Percentiles rank a stretch among this genome's conserved stretches.
Evolutionary conservation across 768 basidiomycete species (phyloP).

Genomic region (Austroboletus festivus): DNA sequence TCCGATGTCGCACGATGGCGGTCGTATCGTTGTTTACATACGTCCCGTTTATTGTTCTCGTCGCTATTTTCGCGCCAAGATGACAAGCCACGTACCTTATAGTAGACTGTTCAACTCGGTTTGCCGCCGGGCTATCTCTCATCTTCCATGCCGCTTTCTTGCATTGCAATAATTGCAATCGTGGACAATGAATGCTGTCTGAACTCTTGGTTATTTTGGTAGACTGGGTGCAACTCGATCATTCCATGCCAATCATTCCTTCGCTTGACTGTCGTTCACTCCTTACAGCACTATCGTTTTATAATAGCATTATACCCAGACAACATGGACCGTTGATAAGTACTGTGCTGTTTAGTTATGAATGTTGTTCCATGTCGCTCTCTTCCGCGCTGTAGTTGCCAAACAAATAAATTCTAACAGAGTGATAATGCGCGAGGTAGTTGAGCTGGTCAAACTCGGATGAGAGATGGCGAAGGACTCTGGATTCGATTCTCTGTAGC

Average conservation of each 20-base stretch:
- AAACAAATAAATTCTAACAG: constrained; percentile 19
- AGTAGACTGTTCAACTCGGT: constrained; percentile 8
- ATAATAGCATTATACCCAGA: constrained; percentile 27
- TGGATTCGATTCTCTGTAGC: no score
- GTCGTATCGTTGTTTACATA: constrained; percentile 68
- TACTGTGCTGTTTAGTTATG: constrained; percentile 21
- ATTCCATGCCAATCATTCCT: constrained; percentile 13
- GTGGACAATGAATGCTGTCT: constrained; percentile 10
- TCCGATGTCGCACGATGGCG: constrained; percentile 72
- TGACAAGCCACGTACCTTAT: constrained; percentile 18
- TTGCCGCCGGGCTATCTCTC: not conserved
- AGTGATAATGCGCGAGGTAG: no score
- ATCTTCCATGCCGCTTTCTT: constrained; percentile 17
- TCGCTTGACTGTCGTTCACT: constrained; percentile 19
- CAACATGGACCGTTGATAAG: constrained; percentile 5
- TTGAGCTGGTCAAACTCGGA: no score
- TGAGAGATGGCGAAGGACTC: no score
- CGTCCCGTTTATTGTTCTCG: constrained; percentile 72
- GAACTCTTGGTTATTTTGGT: constrained; percentile 16
- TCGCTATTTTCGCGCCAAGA: constrained; percentile 58
- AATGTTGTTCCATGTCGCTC: constrained; percentile 21
- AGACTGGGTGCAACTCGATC: constrained; percentile 13
- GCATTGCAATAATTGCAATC: constrained; percentile 19
- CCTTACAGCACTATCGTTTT: constrained; percentile 24
- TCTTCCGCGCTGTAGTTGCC: constrained; percentile 14